A percentile compares a stretch with the other conserved stretches of the same genome.
These are phyloP conservation scores for Kodamaea plutei DNA, from an alignment of 1,139 yeast species.

Conservation along the genomic window DNA sequence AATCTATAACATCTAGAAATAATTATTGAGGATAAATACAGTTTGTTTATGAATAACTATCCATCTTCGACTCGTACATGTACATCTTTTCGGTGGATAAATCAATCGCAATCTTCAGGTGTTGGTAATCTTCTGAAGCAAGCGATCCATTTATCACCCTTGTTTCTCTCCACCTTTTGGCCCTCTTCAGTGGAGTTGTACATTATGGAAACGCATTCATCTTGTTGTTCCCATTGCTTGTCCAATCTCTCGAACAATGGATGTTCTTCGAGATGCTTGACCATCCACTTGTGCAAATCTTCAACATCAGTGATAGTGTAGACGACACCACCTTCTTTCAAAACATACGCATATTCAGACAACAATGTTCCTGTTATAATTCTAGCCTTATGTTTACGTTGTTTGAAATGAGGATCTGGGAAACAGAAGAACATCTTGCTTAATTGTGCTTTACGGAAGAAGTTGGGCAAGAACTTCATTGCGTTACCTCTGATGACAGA, in stretches of 20 bases:
- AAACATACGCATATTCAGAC: slow-evolving; percentile 88
- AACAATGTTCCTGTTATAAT: slow-evolving; percentile 84
- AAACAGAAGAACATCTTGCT: slow-evolving; percentile 95
- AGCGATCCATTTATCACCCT: slow-evolving; percentile 83
- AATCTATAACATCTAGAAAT: too few relatives aligned
- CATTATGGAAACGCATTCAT: slow-evolving; percentile 84
- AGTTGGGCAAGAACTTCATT: slow-evolving; percentile 95
- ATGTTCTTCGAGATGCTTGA: slow-evolving; percentile 80
- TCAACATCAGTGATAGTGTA: slow-evolving; percentile 96
- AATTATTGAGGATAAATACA: too few relatives aligned
- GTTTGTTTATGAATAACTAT: too few relatives aligned
- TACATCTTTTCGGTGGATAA: too few relatives aligned
- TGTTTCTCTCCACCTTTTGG: slow-evolving; percentile 87
- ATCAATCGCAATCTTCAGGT: too few relatives aligned
- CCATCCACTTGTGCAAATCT: slow-evolving; percentile 97
- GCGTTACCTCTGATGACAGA: slow-evolving; percentile 93
- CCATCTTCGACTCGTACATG: too few relatives aligned
- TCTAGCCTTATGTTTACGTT: slow-evolving; percentile 95
- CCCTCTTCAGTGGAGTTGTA: slow-evolving; percentile 94
- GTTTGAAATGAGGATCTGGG: slow-evolving; percentile 98
- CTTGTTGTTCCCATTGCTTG: slow-evolving; percentile 74
- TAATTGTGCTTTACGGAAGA: slow-evolving; percentile 75
- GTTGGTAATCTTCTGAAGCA: slow-evolving; percentile 75
- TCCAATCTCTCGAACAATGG: slow-evolving; percentile 82
- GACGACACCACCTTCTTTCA: slow-evolving; percentile 80